These are phyloP conservation scores for Pelagophyceae sp. DNA, from an alignment of 352 stramenopile species.

Conservation along the genomic window DNA sequence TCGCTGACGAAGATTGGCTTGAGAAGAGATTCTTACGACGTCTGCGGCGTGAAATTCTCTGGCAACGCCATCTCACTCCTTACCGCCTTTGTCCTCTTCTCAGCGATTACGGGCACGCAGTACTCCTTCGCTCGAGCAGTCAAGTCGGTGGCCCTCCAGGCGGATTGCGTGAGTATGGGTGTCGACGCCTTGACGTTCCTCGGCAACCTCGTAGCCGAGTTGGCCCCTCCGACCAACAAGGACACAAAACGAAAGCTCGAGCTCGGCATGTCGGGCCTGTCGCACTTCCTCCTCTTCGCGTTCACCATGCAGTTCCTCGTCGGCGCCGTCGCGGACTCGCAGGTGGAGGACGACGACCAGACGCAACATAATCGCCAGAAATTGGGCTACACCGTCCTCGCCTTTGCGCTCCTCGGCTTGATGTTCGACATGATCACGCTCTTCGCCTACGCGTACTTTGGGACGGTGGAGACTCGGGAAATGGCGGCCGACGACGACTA, in stretches of 20 bases:
- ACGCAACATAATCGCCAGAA: not conserved
- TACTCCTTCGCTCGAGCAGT: constrained; percentile 14
- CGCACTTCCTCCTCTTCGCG: constrained; percentile 3
- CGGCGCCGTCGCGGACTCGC: not conserved
- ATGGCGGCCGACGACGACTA: not conserved
- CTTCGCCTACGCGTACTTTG: constrained; percentile 21
- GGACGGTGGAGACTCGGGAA: not conserved
- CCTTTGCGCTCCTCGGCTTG: constrained; percentile 21
- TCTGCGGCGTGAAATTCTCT: not conserved
- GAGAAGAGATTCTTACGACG: not conserved
- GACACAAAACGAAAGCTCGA: constrained; percentile 10
- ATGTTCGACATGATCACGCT: constrained; percentile 23
- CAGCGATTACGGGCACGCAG: not conserved
- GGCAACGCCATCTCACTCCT: not conserved
- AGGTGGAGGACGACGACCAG: not conserved
- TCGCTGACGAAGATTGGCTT: not conserved
- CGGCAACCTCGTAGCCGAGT: constrained; percentile 29
- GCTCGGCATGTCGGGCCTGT: constrained; percentile 18
- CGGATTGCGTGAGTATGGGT: constrained; percentile 25
- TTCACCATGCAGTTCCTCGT: constrained; percentile 20
- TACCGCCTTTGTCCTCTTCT: not conserved
- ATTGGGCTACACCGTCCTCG: constrained; percentile 19
- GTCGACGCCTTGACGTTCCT: constrained; percentile 28
- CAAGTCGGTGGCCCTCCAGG: constrained; percentile 23
- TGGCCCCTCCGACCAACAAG: not conserved